Conservation (phyloP, 2,329 filamentous ascomycete genomes). For the Simplicillium sp. region DNA sequence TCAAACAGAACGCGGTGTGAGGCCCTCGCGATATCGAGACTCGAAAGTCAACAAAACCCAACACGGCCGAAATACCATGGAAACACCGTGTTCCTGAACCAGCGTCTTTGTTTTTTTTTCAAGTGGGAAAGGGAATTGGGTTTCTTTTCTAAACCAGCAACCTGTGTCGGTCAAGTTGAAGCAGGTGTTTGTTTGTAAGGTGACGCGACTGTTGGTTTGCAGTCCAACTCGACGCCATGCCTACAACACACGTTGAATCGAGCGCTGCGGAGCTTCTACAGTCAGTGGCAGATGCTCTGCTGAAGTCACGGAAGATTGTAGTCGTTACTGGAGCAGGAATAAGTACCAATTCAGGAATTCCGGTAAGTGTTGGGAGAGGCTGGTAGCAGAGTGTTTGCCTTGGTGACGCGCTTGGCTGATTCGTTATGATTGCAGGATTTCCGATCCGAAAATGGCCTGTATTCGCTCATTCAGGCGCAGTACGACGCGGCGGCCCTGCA, state of each 20-base stretch:
- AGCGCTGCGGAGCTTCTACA: constrained; percentile 47
- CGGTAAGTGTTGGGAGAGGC: constrained; percentile 32
- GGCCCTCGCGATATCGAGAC: no score
- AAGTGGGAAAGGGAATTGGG: no score
- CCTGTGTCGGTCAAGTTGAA: no score
- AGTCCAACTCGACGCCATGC: constrained; percentile 31
- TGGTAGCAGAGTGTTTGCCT: background rate
- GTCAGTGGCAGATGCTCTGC: constrained; percentile 53
- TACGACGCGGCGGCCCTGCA: constrained; percentile 44
- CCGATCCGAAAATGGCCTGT: constrained; percentile 62
- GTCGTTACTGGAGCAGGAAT: constrained; percentile 66
- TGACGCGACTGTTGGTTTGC: no score
- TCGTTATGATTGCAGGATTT: constrained; percentile 44
- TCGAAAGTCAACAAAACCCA: no score
- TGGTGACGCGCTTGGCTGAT: background rate
- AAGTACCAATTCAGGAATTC: constrained; percentile 67
- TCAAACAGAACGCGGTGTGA: no score
- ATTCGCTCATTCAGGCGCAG: constrained; percentile 61
- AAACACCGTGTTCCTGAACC: no score
- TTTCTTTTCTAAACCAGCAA: background rate
- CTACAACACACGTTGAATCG: constrained; percentile 45
- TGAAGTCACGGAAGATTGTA: constrained; percentile 59
- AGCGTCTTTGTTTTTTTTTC: no score
- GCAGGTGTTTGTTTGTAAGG: no score
- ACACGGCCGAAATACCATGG: no score